Base-by-base conservation (phyloP, 2,329 filamentous ascomycete species). In the Colletotrichum lupini region DNA sequence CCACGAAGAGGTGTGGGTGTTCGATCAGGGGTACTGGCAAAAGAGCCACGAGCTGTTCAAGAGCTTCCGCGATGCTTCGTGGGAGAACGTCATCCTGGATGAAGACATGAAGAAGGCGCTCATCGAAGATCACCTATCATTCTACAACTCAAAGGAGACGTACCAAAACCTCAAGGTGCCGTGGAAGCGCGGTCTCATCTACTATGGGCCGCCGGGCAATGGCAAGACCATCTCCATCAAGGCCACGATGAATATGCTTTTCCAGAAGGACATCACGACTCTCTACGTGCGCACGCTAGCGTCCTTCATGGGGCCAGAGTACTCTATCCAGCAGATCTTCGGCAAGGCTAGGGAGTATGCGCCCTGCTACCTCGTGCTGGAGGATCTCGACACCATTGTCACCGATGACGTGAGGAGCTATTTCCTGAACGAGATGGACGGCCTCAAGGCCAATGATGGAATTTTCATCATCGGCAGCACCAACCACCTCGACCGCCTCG, bases 351-450 rank as follows among this genome's bases (percentile, higher is more conserved):
- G 92, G 26, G 83, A 88, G 75, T 87, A 88, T 73, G 90, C 92
- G 0, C 92, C 92, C 0, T 94, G 92, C 82, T 89, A 93, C 74
- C 87, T 94, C 4, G 89, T 94, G 53, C 92, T 94, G 71, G 92
- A 94, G 79, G 92, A 94, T 75, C 86, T 94, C 5, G 92, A 94
- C 79, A 91, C 88, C 9, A 87, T 94, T 42, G 88, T 94, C 57
- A 86, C 85, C 12, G 88, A 91, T 67, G 75, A 78, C 2, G 89
- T 92, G 16, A 86, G 92, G 32, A 90, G 87, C 65, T 94, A 93
- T 83, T 94, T 94, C 81, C 85, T 94, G 60, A 94, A 94, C 78
- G 91, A 94, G 80, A 89, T 94, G 3, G 92, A 94, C 74, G 92
- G 92, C 0, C 87, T 94, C 12, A 89, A 90, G 76, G 88, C 86